Percentiles rank a stretch among this genome's conserved stretches.
Conservation (phyloP, 495 filamentous ascomycete genomes). For the Terfezia boudieri region DNA sequence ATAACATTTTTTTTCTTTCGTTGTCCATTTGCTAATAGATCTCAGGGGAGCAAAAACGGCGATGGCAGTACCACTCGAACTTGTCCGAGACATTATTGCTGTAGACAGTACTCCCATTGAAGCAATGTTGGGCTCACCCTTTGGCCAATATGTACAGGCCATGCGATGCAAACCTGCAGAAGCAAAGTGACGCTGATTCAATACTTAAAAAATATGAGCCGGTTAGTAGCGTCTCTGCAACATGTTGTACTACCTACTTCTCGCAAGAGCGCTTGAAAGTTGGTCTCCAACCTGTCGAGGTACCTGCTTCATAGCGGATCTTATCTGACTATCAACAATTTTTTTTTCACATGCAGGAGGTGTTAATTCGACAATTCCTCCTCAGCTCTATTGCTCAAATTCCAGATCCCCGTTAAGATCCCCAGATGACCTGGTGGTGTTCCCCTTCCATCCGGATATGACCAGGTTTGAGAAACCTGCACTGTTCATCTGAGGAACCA, state of each 20-base stretch:
- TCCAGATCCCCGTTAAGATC: slow-evolving; percentile 38
- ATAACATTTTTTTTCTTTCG: background rate
- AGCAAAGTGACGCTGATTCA: slow-evolving; percentile 52
- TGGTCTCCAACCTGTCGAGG: too few species aligned
- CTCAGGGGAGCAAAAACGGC: slow-evolving; percentile 78
- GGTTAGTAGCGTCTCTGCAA: slow-evolving; percentile 19
- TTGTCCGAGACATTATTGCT: slow-evolving; percentile 46
- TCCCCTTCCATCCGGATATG: slow-evolving; percentile 49
- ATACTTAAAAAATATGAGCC: slow-evolving; percentile 61
- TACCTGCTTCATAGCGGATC: background rate
- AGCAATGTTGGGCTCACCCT: slow-evolving; percentile 46
- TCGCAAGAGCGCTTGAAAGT: too few species aligned
- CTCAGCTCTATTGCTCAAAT: slow-evolving; percentile 25
- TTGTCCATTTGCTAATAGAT: background rate
- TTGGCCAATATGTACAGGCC: slow-evolving; percentile 59
- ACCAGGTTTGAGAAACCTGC: slow-evolving; percentile 50
- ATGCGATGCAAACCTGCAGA: slow-evolving; percentile 49
- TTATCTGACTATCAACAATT: background rate
- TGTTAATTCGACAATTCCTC: slow-evolving; percentile 73
- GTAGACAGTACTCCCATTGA: slow-evolving; percentile 90
- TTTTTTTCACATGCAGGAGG: slow-evolving; percentile 20
- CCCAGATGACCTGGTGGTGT: slow-evolving; percentile 55
- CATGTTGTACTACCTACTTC: too few species aligned
- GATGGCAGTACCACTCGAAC: slow-evolving; percentile 53
- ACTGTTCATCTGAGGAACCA: slow-evolving; percentile 64